Evolutionary conservation across 2,329 filamentous ascomycete genomes (phyloP), one percentile per base, ranked within the genome.

Genomic region (Trichothecium sympodiale): DNA sequence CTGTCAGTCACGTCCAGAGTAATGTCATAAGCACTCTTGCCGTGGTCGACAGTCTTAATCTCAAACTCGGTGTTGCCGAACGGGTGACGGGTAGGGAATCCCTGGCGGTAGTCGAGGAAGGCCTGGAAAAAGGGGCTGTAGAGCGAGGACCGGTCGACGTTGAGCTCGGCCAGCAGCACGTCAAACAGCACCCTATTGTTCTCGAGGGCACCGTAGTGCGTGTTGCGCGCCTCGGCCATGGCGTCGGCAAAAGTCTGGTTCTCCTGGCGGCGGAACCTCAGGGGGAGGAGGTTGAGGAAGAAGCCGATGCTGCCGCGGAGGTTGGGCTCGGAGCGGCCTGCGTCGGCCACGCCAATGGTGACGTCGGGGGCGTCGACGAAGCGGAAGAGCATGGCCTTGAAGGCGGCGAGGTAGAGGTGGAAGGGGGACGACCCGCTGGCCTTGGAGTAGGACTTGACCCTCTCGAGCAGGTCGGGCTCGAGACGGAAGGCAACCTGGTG

Each of bases 51-150:
- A 12, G 46, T 17, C 29, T 41, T 15, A 15, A 43, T 26, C 15
- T 49, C 40, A 23, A 49, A 31, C 17, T 47, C 31, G 27, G 38
- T 42, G 23, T 49, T 41, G 29, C 41, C 37, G 20, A 40, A 46
- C 17, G 14, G 16, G 14, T 35, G 40, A 29, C 41, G 42, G 34
- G 53, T 46, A 8, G 41, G 38, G n/a, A 41, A 36, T 12, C 44
- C 48, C 9, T 47, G 43, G 8, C 50, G 49, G 33, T 59, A 60
- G 38, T 60, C 44, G 28, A 60, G 17, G 29, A 55, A 51, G 1
- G 50, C 56, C 44, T 75, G 71, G 51, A 72, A 73, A 1, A 74
- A 26, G 0, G 71, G 69, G 23, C 42, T 60, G 34, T 62, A 43
- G 0, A 50, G 39, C 0, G 56, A 37, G 0, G 64, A 62, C 2